Evolutionary conservation across 768 basidiomycete genomes (phyloP).

Genomic region (Rhodotorula kratochvilovae): DNA sequence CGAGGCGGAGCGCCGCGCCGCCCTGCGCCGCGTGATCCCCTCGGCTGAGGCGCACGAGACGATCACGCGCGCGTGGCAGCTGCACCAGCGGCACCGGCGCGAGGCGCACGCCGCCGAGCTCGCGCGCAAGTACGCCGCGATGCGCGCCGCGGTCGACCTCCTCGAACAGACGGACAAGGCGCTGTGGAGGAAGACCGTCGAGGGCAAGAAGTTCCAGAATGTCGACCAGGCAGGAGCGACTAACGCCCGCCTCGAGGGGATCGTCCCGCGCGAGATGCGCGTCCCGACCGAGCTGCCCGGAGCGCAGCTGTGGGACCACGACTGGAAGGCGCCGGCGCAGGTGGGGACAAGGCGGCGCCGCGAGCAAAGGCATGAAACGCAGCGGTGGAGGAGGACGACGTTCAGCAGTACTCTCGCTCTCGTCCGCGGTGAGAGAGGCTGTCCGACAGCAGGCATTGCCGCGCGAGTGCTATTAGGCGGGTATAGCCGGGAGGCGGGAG

Average conservation of each 20-base stretch:
- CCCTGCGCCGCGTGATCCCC: constrained; percentile 77
- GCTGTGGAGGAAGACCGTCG: constrained; percentile 42
- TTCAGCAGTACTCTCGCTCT: not conserved
- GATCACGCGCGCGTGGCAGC: constrained; percentile 82
- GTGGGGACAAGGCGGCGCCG: not conserved
- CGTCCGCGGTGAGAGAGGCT: not conserved
- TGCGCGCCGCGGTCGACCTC: constrained; percentile 80
- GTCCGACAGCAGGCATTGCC: not conserved
- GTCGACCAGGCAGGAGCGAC: constrained; percentile 63
- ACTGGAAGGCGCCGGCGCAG: constrained; percentile 31
- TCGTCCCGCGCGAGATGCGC: constrained; percentile 82
- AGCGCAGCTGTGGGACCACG: constrained; percentile 48
- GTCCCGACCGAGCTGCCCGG: constrained; percentile 81
- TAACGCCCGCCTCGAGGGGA: constrained; percentile 57
- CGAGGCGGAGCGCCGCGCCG: constrained; percentile 43
- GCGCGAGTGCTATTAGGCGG: not conserved
- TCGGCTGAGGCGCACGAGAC: constrained; percentile 85
- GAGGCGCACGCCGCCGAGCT: constrained; percentile 65
- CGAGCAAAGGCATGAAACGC: not conserved
- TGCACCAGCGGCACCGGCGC: constrained; percentile 71
- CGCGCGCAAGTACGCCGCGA: constrained; percentile 69
- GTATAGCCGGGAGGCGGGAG: not conserved
- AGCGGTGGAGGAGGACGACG: too few species aligned
- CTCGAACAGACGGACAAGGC: constrained; percentile 51
- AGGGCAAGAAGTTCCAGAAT: constrained; percentile 54